Evolutionary conservation across 192 early-diverging fungal genomes (phyloP), one percentile per base, ranked within the genome.

Genomic region (Coemansia pectinata): DNA sequence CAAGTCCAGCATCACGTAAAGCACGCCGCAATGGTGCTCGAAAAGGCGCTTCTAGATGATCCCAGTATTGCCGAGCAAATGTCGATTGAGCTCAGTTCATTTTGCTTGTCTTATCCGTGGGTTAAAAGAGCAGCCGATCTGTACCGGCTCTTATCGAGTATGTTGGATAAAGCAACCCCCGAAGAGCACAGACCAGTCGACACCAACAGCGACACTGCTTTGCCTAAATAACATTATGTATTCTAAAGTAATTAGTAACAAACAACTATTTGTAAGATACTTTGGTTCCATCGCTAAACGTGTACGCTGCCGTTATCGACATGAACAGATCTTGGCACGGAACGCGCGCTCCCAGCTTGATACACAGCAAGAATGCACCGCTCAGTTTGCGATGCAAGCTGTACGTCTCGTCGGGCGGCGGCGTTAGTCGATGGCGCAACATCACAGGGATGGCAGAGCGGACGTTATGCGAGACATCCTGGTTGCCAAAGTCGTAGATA

Each of bases 401-500:
- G 78, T 99, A 99, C 5, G 94, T 95, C 76, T 97, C 96, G 67
- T 99, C 97, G n/a, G 97, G 97, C 5, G 97, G 97, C 12, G 97
- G 97, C 6, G 93, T 97, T 34, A 99, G 76, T 25, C 97, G 82
- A 67, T 99, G 91, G 53, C 89, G 86, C 61, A 99, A 86, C 97
- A 99, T 99, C 8, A 93, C 87, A 1, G 97, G 97, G 67, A 99
- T 99, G 9, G 91, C 88, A 34, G 89, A 90, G 31, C 92, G 90
- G 25, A 99, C 93, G 5, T 89, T 85, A 36, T 79, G 73, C 5
- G 96, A 94, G 8, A 99, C 88, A 31, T 92, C 91, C 74, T 96
- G 95, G 63, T 74, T 81, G 8, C 84, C 87, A 74, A 99, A 99
- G 67, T 96, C 91, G 69, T 92, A 96, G 5, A 84, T 68, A 1